Evolutionary conservation across 1,139 yeast species (phyloP).

Genomic region (Pichia sp.): DNA sequence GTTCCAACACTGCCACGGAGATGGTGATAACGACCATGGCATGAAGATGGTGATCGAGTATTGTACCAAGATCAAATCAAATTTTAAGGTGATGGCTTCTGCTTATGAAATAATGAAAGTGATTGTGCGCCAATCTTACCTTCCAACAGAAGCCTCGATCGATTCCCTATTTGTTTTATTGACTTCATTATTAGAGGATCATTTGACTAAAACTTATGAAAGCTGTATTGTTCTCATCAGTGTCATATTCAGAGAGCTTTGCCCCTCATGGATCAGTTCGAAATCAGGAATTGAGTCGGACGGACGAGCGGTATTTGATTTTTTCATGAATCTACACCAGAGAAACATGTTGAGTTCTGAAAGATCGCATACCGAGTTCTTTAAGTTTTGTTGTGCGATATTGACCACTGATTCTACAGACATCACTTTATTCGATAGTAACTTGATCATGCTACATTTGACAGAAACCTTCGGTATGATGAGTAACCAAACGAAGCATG

Average conservation of each 20-base stretch:
- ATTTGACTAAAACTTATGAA: constrained; percentile 16
- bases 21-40: not conserved
- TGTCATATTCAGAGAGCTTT: constrained; percentile 4
- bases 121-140: not conserved
- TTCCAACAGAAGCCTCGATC: not conserved
- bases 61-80: constrained; percentile 3
- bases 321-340: constrained; percentile 5
- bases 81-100: constrained; percentile 7
- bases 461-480: too few species aligned
- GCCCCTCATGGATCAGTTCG: constrained; percentile 7
- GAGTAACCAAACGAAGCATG: too few species aligned
- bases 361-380: constrained; percentile 8
- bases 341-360: constrained; percentile 15
- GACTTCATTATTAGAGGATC: constrained; percentile 11
- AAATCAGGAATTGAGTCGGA: constrained; percentile 11
- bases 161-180: constrained; percentile 6
- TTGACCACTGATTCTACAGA: not conserved
- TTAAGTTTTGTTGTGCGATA: constrained; percentile 4
- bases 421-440: too few species aligned
- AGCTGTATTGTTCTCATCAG: constrained; percentile 9
- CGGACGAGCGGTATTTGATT: constrained; percentile 11
- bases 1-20: too few species aligned
- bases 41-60: not conserved
- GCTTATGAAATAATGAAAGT: constrained; percentile 6
- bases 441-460: too few species aligned